Evolutionary conservation across 345 rosid genomes (phyloP), one percentile per base, ranked within the genome.

Genomic region (Ricinus communis): DNA sequence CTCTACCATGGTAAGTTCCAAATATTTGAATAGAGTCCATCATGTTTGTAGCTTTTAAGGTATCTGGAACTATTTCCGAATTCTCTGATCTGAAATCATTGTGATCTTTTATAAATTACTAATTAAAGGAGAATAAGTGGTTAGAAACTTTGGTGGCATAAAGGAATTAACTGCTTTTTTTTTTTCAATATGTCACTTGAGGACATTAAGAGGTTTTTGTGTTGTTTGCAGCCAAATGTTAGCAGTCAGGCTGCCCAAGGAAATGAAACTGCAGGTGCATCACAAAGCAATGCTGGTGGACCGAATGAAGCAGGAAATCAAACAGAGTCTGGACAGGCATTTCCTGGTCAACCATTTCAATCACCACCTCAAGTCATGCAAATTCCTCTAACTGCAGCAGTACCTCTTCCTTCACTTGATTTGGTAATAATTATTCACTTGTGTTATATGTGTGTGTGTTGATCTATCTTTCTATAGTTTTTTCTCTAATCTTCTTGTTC

Each of bases 391-490:
- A 56, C 91, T 22, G 72, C 90, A 64, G 54, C 88, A 31, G 69
- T 83, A 55, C 92, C 88, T 57, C 31, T 89, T 76, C 97, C 99
- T 81, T 78, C 97, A 63, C 72, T 92, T 79, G 76, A 74, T 62
- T 68, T 62, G 85, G 98, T 95, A 77, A 16, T 56, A 63, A 3
- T 27, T 56, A 54, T 60, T 47, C 11, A 25, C 31, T 60, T 43
- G n/a, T 43, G 52, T 33, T 62, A 10, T 59, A 21, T 25, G 38
- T 69, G 70, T 62, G 9, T 38, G 5, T 38, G 9, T 38, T 38
- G 4, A 38, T 8, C 8, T 43, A 8, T 43, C 30, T 57, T 0
- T 5, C 73, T 36, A 27, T 62, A 41, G 24, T 70, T 53, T 27
- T 69, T 65, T 40, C 30, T 6, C 30, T 22, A 53, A 75, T 14